Base-by-base conservation (phyloP, 2,329 filamentous ascomycete genomes). In the Aspergillus puulaauensis region DNA sequence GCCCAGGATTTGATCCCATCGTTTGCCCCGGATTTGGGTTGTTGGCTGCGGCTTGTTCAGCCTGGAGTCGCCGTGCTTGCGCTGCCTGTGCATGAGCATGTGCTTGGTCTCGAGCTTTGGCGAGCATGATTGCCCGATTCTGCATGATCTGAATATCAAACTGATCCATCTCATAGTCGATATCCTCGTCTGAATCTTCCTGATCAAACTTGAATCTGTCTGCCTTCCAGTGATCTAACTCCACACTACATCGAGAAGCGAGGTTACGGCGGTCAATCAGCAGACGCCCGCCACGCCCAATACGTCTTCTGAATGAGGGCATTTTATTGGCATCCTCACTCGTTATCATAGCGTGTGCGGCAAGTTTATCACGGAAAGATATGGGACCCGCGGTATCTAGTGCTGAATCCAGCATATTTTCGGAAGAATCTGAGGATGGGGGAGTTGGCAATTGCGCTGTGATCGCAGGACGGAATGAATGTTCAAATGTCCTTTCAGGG, bases 181-280 rank as follows among this genome's bases (percentile, higher is more conserved):
- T 82, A 55, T 87, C 85, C 57, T 92, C 90, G 52, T 93, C 91
- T 61, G 89, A 88, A 60, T 92, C 90, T 66, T 96, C 90, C 24
- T 88, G 87, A 69, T 96, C 91, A 76, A 91, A 96, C 76, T 92
- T 96, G 84, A 90, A 96, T 60, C 87, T 84, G 70, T 93, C 90
- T 56, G 82, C 76, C 50, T 80, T 82, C 75, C 68, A 73, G 74
- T 72, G 76, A 63, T 79, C 76, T 65, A 74, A 65, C 17, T 76
- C 70, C 74, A 78, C 58, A 79, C 77, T 77, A 67, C 71, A 74
- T 52, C 79, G 82, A 44, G 83, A 73, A 61, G 79, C 82, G 70
- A 91, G 79, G 56, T 88, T 87, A 65, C 90, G 87, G 66, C 92
- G 88, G 75, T 98, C 95, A 64, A 98, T 91, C 84, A 92, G 91